Conservation (phyloP, 202 grass and related monocot species). For the Elaeis oleifera region DNA sequence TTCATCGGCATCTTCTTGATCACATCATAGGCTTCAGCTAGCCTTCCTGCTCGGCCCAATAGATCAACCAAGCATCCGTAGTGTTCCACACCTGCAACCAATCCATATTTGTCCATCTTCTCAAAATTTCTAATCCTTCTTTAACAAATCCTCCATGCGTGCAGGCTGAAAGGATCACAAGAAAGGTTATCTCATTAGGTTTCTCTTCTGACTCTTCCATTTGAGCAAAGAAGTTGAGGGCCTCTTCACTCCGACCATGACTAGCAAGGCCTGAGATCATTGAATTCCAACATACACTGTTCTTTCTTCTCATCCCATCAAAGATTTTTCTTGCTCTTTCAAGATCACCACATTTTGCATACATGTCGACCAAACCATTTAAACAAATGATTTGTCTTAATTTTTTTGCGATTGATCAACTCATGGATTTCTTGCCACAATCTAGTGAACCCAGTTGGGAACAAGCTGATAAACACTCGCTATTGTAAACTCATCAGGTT, state of each 20-base stretch:
- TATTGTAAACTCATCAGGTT: conserved; percentile 48
- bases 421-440: conserved; percentile 36
- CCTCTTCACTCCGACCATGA: conserved; percentile 35
- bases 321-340: conserved; percentile 28
- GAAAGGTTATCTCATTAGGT: conserved; percentile 37
- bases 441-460: conserved; percentile 48
- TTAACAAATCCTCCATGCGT: conserved; percentile 51
- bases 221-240: conserved; percentile 29
- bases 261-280: conserved; percentile 59
- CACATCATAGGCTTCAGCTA: conserved; percentile 40
- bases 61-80: conserved; percentile 57
- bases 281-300: conserved; percentile 49
- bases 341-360: conserved; percentile 51
- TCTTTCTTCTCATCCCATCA: conserved; percentile 32
- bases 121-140: conserved; percentile 41
- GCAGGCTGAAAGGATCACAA: conserved; percentile 53
- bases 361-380: conserved; percentile 62
- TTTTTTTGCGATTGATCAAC: conserved; percentile 29
- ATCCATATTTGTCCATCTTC: conserved; percentile 33
- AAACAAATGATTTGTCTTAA: conserved; percentile 48
- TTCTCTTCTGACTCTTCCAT: conserved; percentile 38
- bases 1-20: conserved; percentile 41
- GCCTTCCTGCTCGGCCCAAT: conserved; percentile 41
- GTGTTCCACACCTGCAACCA: conserved; percentile 39
- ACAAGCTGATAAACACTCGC: conserved; percentile 43